Conservation (phyloP, 2,329 filamentous ascomycete species). For the Aspergillus unguis region DNA sequence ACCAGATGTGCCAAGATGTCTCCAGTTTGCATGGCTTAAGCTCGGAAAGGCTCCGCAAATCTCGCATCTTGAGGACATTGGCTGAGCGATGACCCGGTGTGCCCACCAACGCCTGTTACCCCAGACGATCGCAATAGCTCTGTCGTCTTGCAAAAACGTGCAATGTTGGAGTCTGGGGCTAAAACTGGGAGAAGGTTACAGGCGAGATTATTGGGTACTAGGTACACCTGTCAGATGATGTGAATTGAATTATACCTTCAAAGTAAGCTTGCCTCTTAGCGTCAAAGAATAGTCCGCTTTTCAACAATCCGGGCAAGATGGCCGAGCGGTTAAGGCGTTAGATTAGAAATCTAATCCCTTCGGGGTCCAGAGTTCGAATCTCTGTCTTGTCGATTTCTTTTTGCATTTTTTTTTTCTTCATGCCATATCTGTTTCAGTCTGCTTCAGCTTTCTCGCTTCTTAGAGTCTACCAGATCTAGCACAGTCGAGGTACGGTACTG, state of each 20-base stretch:
- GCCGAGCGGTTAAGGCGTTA: constrained; percentile 15
- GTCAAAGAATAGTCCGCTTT: neutral
- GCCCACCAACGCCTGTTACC: no score
- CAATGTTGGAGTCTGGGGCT: no score
- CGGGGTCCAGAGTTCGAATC: constrained; percentile 17
- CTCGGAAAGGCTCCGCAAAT: neutral
- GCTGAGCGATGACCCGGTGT: neutral
- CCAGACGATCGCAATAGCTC: no score
- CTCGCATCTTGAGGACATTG: neutral
- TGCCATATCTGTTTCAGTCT: neutral
- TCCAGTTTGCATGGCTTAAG: no score
- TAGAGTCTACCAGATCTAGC: neutral
- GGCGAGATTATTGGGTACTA: no score
- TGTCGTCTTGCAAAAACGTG: no score
- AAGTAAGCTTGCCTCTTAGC: neutral
- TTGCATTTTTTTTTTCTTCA: neutral
- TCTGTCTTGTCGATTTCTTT: constrained; percentile 13
- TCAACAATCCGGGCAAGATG: constrained; percentile 3
- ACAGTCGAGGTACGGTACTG: neutral
- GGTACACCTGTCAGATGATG: neutral
- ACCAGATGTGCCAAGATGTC: no score
- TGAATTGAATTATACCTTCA: neutral
- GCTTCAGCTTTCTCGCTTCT: neutral
- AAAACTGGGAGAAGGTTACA: no score
- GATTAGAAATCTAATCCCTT: constrained; percentile 15